Evolutionary conservation across 805 yeast species (phyloP).

Genomic region (Sugiyamaella lignohabitans): DNA sequence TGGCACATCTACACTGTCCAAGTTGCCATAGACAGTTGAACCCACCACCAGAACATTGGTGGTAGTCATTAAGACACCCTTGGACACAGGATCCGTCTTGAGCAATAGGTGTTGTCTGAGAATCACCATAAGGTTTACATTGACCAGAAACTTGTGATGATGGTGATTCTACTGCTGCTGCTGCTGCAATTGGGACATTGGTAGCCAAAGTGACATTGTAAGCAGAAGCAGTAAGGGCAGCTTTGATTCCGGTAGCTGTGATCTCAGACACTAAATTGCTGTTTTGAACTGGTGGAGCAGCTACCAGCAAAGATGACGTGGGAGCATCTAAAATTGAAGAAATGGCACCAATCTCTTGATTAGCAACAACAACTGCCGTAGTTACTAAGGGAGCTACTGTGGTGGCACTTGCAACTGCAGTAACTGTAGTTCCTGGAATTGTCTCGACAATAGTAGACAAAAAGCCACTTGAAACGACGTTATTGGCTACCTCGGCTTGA

Average conservation of each 20-base stretch:
- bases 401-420: background rate
- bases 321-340: background rate
- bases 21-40: slow-evolving; percentile 21
- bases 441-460: slow-evolving; percentile 5
- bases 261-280: slow-evolving; percentile 3
- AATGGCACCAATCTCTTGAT: background rate
- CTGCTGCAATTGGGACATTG: background rate
- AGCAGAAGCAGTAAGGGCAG: slow-evolving; percentile 5
- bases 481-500: slow-evolving; percentile 12
- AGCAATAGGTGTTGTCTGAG: slow-evolving; percentile 13
- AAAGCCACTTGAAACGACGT: slow-evolving; percentile 11
- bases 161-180: background rate
- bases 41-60: slow-evolving; percentile 16
- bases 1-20: slow-evolving; percentile 24
- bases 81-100: slow-evolving; percentile 22
- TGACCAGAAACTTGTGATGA: slow-evolving; percentile 5
- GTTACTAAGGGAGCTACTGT: background rate
- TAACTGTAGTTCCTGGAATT: slow-evolving; percentile 18
- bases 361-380: background rate
- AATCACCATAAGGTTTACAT: slow-evolving; percentile 13
- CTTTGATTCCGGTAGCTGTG: slow-evolving; percentile 3
- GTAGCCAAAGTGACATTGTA: slow-evolving; percentile 4
- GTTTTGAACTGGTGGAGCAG: slow-evolving; percentile 13
- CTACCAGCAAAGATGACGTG: slow-evolving; percentile 3
- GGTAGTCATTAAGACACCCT: slow-evolving; percentile 19